A percentile compares a stretch with the other conserved stretches of the same genome.
phyloP scores from a whole-genome alignment of 2,329 filamentous ascomycete species.

The Aspergillus pseudoterreus region DNA sequence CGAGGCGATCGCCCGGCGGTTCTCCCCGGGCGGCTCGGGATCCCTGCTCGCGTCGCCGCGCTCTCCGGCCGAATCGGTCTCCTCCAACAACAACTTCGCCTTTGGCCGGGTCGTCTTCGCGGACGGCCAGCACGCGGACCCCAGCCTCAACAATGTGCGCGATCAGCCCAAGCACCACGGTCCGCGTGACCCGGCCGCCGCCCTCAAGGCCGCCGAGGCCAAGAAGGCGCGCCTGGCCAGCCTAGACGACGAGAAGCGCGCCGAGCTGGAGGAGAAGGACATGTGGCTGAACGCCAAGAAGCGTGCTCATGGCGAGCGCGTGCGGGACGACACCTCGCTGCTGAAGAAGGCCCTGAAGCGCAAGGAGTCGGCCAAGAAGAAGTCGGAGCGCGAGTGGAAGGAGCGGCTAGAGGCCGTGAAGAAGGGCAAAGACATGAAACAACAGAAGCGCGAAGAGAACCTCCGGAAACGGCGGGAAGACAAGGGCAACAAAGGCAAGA shows the following conservation, averaged over 20 bases:
- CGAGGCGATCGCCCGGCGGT: slow-evolving; percentile 53
- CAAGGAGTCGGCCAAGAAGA: slow-evolving; percentile 84
- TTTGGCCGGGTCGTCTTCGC: slow-evolving; percentile 90
- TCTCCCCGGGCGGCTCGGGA: slow-evolving; percentile 56
- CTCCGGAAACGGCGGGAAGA: slow-evolving; percentile 70
- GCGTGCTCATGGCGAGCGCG: slow-evolving; percentile 81
- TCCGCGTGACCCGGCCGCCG: slow-evolving; percentile 77
- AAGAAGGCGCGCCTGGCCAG: slow-evolving; percentile 75
- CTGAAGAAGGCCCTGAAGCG: slow-evolving; percentile 94
- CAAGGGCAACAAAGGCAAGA: slow-evolving; percentile 58
- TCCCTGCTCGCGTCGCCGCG: slow-evolving; percentile 54
- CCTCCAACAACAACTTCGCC: slow-evolving; percentile 65
- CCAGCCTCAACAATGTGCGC: slow-evolving; percentile 60
- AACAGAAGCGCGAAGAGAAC: slow-evolving; percentile 79
- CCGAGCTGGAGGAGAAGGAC: slow-evolving; percentile 89
- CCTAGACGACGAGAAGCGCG: slow-evolving; percentile 75
- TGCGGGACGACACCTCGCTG: slow-evolving; percentile 78
- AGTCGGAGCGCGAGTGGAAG: slow-evolving; percentile 85
- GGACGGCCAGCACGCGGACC: slow-evolving; percentile 76
- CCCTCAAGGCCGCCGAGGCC: slow-evolving; percentile 79
- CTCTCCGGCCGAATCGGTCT: slow-evolving; percentile 44
- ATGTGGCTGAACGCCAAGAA: slow-evolving; percentile 88
- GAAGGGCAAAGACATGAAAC: slow-evolving; percentile 72
- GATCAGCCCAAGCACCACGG: slow-evolving; percentile 74
- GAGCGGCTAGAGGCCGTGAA: slow-evolving; percentile 69